Evolutionary conservation across 2,329 filamentous ascomycete genomes (phyloP).

Genomic region (Madurella mycetomatis): DNA sequence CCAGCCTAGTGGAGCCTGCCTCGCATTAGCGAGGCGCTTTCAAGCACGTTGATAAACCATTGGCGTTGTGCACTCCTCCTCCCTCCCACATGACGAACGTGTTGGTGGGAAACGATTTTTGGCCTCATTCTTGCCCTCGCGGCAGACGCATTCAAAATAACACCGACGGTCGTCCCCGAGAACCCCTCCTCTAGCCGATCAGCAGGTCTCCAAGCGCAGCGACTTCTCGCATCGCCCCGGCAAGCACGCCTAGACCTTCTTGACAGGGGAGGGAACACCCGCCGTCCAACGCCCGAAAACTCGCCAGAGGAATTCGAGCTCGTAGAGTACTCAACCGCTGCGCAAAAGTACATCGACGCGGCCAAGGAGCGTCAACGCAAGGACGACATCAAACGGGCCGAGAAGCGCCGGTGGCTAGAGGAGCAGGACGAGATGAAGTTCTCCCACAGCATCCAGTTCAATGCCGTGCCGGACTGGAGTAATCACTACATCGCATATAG

Average conservation of each 20-base stretch:
- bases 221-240: conserved; percentile 1
- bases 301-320: conserved; percentile 18
- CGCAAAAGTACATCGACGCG: conserved; percentile 3
- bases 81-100: no score
- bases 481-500: conserved; percentile 97
- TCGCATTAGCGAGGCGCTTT: neutral
- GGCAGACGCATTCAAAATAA: conserved; percentile 22
- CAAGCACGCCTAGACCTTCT: conserved; percentile 1
- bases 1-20: neutral
- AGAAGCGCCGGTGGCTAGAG: conserved; percentile 67
- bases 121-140: conserved; percentile 5
- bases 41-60: no score
- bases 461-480: conserved; percentile 99
- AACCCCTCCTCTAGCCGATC: conserved; percentile 22
- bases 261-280: conserved; percentile 22
- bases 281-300: neutral
- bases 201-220: conserved; percentile 12
- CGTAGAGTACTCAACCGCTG: conserved; percentile 13
- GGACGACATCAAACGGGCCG: conserved; percentile 42
- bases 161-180: conserved; percentile 3
- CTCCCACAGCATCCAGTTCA: conserved; percentile 98
- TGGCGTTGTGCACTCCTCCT: no score
- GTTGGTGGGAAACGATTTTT: no score
- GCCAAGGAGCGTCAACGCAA: conserved; percentile 12
- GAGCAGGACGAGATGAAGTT: conserved; percentile 94